Evolutionary conservation across 805 yeast species (phyloP), one percentile per base, ranked within the genome.

Genomic region (Lachancea kluyveri): DNA sequence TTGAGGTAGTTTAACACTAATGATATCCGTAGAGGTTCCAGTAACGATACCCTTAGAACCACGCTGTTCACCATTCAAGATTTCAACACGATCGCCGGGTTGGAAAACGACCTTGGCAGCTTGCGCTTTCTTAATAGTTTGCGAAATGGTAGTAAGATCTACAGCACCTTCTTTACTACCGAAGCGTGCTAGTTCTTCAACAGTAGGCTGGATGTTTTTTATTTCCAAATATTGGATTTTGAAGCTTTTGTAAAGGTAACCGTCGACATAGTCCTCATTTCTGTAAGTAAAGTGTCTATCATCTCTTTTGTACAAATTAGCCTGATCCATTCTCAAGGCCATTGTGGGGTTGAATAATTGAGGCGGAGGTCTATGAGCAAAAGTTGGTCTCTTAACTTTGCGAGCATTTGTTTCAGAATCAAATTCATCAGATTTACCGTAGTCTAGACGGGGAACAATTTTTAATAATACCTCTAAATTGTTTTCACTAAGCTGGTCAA

Each of bases 401-500:
- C 75, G 60, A 49, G 74, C 74, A 8, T 60, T 58, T 6, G 62
- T 57, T 4, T 46, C 57, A 6, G 77, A 79, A 40, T 76, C 84
- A 37, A 70, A 72, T 20, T 62, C 67, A 25, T 61, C 62, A 40
- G 64, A 68, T 43, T 78, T 75, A 36, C 95, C 95, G 58, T 92
- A 90, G 55, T 90, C 96, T 38, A 92, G 62, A 50, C 98, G 76
- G 21, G 98, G 98, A 20, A 92, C 94, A 42, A 92, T 67, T 52
- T 85, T 85, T 46, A 94, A 76, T 48, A 94, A 73, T n/a, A 86
- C 97, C 55, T 90, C 97, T 46, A 92, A 70, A 32, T 96, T 97
- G 53, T 85, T 90, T 51, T 92, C 97, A 39, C 94, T 82, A 41
- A 92, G 70, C 53, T 88, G 87, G 48, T 87, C 95, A 30, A 92